A percentile compares a stretch with the other conserved stretches of the same genome.
These are phyloP conservation scores for Xerophyta viscosa DNA, from an alignment of 106 monocot species.

Conservation along the genomic window DNA sequence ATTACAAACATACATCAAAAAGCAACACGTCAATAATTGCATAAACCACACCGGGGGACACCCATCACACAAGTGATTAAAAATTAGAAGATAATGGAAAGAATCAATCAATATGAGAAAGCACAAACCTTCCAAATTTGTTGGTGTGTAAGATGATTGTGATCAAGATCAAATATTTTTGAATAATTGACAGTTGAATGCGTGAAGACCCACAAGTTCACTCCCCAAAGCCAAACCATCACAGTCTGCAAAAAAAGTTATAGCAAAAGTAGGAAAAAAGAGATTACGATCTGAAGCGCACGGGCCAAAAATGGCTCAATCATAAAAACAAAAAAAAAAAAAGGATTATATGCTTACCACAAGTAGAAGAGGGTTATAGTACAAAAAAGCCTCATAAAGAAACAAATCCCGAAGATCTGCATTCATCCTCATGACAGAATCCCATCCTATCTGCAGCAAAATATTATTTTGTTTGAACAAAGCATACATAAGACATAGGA, in stretches of 20 bases:
- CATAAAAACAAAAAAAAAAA: background rate
- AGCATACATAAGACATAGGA: background rate
- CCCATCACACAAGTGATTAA: no score
- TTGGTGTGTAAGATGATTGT: conserved; percentile 60
- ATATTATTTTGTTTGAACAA: background rate
- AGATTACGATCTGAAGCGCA: no score
- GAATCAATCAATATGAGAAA: background rate
- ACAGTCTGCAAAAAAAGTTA: conserved; percentile 41
- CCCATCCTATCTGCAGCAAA: conserved; percentile 69
- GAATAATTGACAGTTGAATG: conserved; percentile 84
- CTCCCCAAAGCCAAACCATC: conserved; percentile 94
- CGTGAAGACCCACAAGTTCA: conserved; percentile 87
- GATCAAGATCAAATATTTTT: conserved; percentile 89
- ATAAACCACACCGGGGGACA: no score
- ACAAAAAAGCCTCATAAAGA: conserved; percentile 91
- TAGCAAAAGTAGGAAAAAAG: no score
- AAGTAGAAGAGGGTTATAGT: conserved; percentile 94
- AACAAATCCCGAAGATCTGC: conserved; percentile 75
- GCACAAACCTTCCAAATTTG: conserved; percentile 83
- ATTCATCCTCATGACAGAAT: conserved; percentile 96
- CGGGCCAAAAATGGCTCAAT: no score
- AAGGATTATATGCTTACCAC: conserved; percentile 32
- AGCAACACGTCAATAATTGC: no score
- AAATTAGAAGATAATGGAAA: background rate
- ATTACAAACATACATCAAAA: no score